phyloP scores from a whole-genome alignment of 192 early-diverging fungal genomes.

The Coemansia sp. region DNA sequence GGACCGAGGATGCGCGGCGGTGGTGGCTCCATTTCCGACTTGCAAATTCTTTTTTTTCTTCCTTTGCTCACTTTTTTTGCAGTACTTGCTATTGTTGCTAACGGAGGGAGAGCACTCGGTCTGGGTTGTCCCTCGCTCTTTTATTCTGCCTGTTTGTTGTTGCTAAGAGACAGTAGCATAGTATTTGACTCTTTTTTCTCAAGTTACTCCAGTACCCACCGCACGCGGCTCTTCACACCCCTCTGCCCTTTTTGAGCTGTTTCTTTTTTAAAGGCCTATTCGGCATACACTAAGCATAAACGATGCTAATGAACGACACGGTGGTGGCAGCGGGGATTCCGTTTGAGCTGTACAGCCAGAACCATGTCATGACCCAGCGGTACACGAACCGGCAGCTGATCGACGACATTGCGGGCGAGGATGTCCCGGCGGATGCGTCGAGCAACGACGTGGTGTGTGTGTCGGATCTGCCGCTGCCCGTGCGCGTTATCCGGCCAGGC shows the following conservation, averaged over 20 bases:
- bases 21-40: no score
- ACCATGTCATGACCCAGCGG: conserved; percentile 23
- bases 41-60: no score
- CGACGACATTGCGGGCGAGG: conserved; percentile 45
- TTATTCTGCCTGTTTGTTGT: no score
- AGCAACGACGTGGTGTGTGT: conserved; percentile 11
- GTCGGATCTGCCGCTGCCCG: conserved; percentile 36
- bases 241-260: background rate
- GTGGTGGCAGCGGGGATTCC: conserved; percentile 27
- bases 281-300: no score
- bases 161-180: no score
- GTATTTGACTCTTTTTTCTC: no score
- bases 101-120: background rate
- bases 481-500: conserved; percentile 38
- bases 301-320: conserved; percentile 41
- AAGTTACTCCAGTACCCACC: no score
- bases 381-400: conserved; percentile 31
- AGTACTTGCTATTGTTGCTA: no score
- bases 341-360: conserved; percentile 31
- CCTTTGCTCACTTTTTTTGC: no score
- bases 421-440: conserved; percentile 1
- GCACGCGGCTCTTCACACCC: background rate
- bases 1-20: no score
- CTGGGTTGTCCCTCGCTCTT: background rate
- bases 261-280: background rate